A percentile compares a stretch with the other conserved stretches of the same genome.
These are phyloP conservation scores for Curvularia lunata DNA, from an alignment of 2,329 filamentous ascomycete species.

Conservation along the genomic window DNA sequence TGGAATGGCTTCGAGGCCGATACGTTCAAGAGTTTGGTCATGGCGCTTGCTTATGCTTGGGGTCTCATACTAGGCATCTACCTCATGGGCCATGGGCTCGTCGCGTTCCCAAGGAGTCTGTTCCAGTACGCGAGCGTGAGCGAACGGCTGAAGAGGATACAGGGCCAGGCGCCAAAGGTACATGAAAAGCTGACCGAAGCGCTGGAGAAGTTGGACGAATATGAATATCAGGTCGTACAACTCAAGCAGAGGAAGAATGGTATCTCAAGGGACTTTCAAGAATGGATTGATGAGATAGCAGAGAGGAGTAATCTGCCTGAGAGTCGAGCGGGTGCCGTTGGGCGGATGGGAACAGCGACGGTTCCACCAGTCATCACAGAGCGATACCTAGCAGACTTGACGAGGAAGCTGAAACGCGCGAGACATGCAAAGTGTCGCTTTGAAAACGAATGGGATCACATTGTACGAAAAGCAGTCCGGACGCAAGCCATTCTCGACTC, in stretches of 20 bases:
- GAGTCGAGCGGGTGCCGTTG: constrained; percentile 48
- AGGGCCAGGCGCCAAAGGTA: constrained; percentile 77
- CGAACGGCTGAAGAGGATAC: constrained; percentile 74
- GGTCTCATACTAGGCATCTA: constrained; percentile 91
- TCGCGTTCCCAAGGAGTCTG: constrained; percentile 83
- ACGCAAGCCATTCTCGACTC: constrained; percentile 86
- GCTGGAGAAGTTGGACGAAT: constrained; percentile 75
- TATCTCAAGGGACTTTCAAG: constrained; percentile 75
- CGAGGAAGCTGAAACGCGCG: constrained; percentile 79
- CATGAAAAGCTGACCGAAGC: constrained; percentile 90
- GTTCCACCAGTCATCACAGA: constrained; percentile 88
- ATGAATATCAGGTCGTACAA: constrained; percentile 81
- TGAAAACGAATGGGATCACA: constrained; percentile 80
- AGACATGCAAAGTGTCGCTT: constrained; percentile 84
- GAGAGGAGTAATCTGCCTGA: constrained; percentile 77
- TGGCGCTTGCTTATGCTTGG: constrained; percentile 96
- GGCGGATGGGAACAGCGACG: constrained; percentile 47
- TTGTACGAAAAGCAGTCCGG: constrained; percentile 75
- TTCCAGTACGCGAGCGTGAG: constrained; percentile 81
- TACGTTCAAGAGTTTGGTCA: constrained; percentile 81
- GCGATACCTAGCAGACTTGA: constrained; percentile 89
- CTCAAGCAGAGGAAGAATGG: constrained; percentile 81
- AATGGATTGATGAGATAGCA: constrained; percentile 95
- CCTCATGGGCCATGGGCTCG: constrained; percentile 95
- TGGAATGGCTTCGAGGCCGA: constrained; percentile 74